These are phyloP conservation scores for Hypsizygus marmoreus DNA, from an alignment of 768 basidiomycete species.

Conservation along the genomic window DNA sequence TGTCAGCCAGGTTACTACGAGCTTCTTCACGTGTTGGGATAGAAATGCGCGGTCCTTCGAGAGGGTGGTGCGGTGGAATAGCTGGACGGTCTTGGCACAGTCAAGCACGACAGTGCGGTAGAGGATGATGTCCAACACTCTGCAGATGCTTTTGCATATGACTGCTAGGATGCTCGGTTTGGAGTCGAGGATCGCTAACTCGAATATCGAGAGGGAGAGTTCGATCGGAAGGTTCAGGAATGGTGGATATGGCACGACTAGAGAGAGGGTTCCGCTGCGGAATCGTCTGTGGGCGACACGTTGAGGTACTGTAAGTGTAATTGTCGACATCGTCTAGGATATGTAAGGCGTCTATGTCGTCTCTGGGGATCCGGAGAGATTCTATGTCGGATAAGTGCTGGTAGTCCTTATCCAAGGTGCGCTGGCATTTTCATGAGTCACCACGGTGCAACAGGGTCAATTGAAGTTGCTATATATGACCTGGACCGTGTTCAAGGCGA, in stretches of 20 bases:
- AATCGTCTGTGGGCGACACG: slow-evolving; percentile 1
- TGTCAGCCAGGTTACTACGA: slow-evolving; percentile 34
- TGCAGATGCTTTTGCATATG: slow-evolving; percentile 30
- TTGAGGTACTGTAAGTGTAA: slow-evolving; percentile 8
- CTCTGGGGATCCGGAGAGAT: too few relatives aligned
- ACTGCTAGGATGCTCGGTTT: slow-evolving; percentile 32
- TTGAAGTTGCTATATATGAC: background rate
- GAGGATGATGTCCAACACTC: slow-evolving; percentile 34
- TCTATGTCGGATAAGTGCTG: too few relatives aligned
- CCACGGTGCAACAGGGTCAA: slow-evolving; percentile 7
- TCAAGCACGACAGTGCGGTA: slow-evolving; percentile 42
- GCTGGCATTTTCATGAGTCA: too few relatives aligned
- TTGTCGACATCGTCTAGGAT: slow-evolving; percentile 10
- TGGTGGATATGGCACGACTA: slow-evolving; percentile 20
- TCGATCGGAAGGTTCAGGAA: slow-evolving; percentile 39
- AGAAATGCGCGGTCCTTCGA: slow-evolving; percentile 28
- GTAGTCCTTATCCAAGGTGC: too few relatives aligned
- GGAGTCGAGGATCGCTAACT: slow-evolving; percentile 30
- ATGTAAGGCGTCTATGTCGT: too few relatives aligned
- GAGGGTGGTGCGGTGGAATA: slow-evolving; percentile 37
- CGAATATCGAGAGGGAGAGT: slow-evolving; percentile 37
- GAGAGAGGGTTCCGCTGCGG: slow-evolving; percentile 18
- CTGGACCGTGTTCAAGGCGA: background rate
- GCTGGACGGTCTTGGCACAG: slow-evolving; percentile 25
- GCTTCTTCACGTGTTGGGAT: slow-evolving; percentile 33